Evolutionary conservation across 1,284 basidiomycete species (phyloP).

Genomic region (Lentinula novae-zelandiae): DNA sequence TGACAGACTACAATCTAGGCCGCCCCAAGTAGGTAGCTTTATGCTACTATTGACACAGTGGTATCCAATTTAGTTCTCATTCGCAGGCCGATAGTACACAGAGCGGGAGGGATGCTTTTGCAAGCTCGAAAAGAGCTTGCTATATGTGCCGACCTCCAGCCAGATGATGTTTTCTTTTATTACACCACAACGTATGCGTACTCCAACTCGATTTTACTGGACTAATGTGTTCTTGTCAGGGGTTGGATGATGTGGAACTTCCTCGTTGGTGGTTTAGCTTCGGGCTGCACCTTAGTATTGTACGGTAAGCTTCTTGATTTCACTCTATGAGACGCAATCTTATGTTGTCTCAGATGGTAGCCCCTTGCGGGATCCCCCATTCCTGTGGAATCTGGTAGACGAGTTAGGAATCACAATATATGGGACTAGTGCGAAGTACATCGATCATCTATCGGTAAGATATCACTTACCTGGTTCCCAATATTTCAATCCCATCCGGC

Average conservation of each 20-base stretch:
- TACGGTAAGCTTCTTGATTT: slow-evolving; percentile 8
- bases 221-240: slow-evolving; percentile 29
- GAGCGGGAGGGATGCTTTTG: slow-evolving; percentile 83
- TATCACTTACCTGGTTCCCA: neutral
- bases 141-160: slow-evolving; percentile 70
- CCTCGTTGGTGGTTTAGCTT: slow-evolving; percentile 60
- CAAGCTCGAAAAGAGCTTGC: slow-evolving; percentile 81
- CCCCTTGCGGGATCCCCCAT: slow-evolving; percentile 68
- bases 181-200: slow-evolving; percentile 78
- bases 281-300: slow-evolving; percentile 14
- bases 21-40: slow-evolving; percentile 49
- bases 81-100: slow-evolving; percentile 76
- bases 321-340: slow-evolving; percentile 25
- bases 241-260: slow-evolving; percentile 92
- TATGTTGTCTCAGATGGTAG: slow-evolving; percentile 85
- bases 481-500: neutral
- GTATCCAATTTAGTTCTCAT: slow-evolving; percentile 10
- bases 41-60: slow-evolving; percentile 13
- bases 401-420: slow-evolving; percentile 76
- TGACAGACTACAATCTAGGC: slow-evolving; percentile 23
- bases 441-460: slow-evolving; percentile 71
- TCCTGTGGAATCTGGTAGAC: slow-evolving; percentile 75
- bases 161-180: slow-evolving; percentile 81
- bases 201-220: neutral
- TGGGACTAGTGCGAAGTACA: slow-evolving; percentile 81